Percentiles rank a stretch among this genome's conserved stretches.
Evolutionary conservation across 1,284 basidiomycete species (phyloP).

Genomic region (Tylopilus sp.): DNA sequence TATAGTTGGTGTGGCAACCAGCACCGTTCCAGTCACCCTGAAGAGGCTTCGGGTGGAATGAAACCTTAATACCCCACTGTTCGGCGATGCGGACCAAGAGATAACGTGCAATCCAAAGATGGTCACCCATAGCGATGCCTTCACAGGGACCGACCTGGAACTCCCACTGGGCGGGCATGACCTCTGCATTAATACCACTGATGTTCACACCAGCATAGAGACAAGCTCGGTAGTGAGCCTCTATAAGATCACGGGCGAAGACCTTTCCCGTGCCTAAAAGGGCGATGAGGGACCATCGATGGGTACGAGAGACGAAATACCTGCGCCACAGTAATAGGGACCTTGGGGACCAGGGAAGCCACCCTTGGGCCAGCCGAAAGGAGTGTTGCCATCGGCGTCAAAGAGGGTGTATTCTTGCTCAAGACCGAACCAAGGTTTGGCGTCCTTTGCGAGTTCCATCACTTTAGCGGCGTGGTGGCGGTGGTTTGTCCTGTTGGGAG

Average conservation of each 20-base stretch:
- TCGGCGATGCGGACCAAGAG: constrained; percentile 92
- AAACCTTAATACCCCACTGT: constrained; percentile 97
- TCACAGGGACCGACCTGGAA: constrained; percentile 99
- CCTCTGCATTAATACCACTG: constrained; percentile 99
- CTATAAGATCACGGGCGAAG: constrained; percentile 97
- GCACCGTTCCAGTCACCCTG: constrained; percentile 99
- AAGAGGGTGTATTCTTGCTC: constrained; percentile 99
- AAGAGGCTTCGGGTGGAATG: constrained; percentile 99
- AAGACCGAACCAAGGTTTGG: constrained; percentile 94
- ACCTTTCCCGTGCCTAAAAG: constrained; percentile 86
- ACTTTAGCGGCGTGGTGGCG: constrained; percentile 88
- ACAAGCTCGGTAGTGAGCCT: constrained; percentile 98
- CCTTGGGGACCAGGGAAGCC: constrained; percentile 99
- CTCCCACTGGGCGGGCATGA: constrained; percentile 99
- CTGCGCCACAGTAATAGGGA: constrained; percentile 99
- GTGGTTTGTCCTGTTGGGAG: constrained; percentile 97
- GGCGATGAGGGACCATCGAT: constrained; percentile 15
- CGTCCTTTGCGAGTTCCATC: constrained; percentile 87
- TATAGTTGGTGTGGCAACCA: constrained; percentile 95
- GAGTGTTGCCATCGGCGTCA: constrained; percentile 83
- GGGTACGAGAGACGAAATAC: constrained; percentile 40
- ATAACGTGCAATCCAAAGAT: constrained; percentile 96
- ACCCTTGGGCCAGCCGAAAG: constrained; percentile 96
- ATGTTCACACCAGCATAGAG: constrained; percentile 97
- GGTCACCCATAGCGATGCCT: constrained; percentile 98